Conservation (phyloP, 2,329 filamentous ascomycete genomes). For the Aspergillus fructus region DNA sequence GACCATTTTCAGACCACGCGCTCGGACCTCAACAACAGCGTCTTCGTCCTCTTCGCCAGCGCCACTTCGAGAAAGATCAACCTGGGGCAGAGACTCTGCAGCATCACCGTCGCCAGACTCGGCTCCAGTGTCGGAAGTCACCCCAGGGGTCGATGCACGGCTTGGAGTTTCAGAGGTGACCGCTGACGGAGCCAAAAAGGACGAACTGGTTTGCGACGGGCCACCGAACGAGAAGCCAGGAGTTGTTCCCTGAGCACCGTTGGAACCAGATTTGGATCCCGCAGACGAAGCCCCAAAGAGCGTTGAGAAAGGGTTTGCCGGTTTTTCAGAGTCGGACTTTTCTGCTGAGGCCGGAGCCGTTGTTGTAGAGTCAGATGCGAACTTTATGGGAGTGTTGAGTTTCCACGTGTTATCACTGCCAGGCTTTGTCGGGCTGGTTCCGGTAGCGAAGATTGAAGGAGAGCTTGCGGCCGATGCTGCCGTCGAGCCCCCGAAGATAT, state of each 20-base stretch:
- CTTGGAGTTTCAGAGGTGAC: constrained; percentile 40
- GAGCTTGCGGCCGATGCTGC: constrained; percentile 15
- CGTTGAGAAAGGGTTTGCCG: constrained; percentile 28
- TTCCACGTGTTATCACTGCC: constrained; percentile 49
- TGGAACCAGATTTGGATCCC: constrained; percentile 19
- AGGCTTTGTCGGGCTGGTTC: constrained; percentile 12
- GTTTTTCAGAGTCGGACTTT: constrained; percentile 25
- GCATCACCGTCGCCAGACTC: constrained; percentile 53
- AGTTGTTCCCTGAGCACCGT: constrained; percentile 19
- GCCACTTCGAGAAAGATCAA: constrained; percentile 66
- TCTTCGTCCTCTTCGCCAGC: constrained; percentile 73
- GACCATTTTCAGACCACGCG: constrained; percentile 66
- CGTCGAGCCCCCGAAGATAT: constrained; percentile 29
- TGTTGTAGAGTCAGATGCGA: constrained; percentile 34
- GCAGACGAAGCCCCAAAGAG: constrained; percentile 29
- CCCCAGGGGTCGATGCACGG: constrained; percentile 48
- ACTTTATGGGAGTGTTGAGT: constrained; percentile 48
- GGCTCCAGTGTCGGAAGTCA: constrained; percentile 44
- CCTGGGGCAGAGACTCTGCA: constrained; percentile 62
- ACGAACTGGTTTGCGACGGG: constrained; percentile 22
- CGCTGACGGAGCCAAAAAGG: constrained; percentile 30
- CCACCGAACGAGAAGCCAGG: constrained; percentile 44
- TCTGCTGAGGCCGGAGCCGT: constrained; percentile 24
- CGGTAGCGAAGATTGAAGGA: constrained; percentile 19
- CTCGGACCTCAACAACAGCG: constrained; percentile 67